Evolutionary conservation across 2,329 filamentous ascomycete genomes (phyloP).

Genomic region (Mollisia scopiformis): DNA sequence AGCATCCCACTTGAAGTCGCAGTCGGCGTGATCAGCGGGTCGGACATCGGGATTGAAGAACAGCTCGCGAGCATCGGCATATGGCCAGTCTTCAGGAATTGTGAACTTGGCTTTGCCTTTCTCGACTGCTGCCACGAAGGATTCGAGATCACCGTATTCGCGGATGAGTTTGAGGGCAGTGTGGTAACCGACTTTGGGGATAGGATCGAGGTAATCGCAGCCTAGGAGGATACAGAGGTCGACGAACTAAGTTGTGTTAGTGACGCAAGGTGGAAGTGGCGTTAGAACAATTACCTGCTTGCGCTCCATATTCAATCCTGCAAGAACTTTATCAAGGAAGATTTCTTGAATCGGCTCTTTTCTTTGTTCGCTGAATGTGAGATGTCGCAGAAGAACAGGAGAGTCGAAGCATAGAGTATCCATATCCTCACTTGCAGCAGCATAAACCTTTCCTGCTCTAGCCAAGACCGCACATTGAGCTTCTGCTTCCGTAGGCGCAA

Average conservation of each 20-base stretch:
- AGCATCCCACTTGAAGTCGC: constrained; percentile 97
- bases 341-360: constrained; percentile 99
- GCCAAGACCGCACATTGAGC: constrained; percentile 93
- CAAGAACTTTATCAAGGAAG: constrained; percentile 81
- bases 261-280: background rate
- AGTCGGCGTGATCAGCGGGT: constrained; percentile 78
- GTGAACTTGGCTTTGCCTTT: constrained; percentile 79
- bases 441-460: constrained; percentile 91
- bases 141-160: constrained; percentile 86
- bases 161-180: constrained; percentile 94
- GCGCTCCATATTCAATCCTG: constrained; percentile 85
- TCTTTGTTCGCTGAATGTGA: constrained; percentile 95
- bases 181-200: constrained; percentile 90
- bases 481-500: constrained; percentile 95
- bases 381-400: constrained; percentile 86
- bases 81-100: constrained; percentile 97
- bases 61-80: constrained; percentile 84
- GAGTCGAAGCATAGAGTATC: constrained; percentile 95
- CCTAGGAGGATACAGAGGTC: constrained; percentile 97
- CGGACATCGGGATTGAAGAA: constrained; percentile 93
- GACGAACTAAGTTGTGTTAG: constrained; percentile 69
- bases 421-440: constrained; percentile 97
- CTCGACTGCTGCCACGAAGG: constrained; percentile 79
- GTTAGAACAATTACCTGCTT: constrained; percentile 67
- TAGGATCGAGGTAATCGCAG: constrained; percentile 96